Percentiles rank a stretch among this genome's conserved stretches.
Conservation (phyloP, 1,284 basidiomycete genomes). For the Apiotrichum siamense region DNA sequence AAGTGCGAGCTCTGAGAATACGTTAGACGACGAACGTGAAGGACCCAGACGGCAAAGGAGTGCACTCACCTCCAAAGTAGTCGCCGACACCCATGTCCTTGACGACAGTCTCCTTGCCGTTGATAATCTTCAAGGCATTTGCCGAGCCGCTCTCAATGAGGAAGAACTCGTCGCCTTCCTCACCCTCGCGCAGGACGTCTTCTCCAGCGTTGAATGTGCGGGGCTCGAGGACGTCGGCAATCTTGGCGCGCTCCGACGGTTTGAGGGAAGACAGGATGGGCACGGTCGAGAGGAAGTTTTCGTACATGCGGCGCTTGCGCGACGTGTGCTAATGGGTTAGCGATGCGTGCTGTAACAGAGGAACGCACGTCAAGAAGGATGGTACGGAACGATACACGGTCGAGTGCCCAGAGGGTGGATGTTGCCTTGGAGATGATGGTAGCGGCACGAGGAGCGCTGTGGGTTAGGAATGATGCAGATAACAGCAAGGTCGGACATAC, state of each 20-base stretch:
- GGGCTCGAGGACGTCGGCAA: slow-evolving; percentile 89
- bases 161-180: slow-evolving; percentile 94
- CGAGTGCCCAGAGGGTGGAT: slow-evolving; percentile 88
- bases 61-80: slow-evolving; percentile 86
- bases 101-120: slow-evolving; percentile 64
- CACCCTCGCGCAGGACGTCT: slow-evolving; percentile 82
- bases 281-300: slow-evolving; percentile 88
- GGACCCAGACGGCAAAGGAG: too few species aligned
- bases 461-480: background rate
- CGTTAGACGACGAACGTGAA: background rate
- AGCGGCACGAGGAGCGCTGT: slow-evolving; percentile 78
- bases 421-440: slow-evolving; percentile 79
- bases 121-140: slow-evolving; percentile 69
- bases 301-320: slow-evolving; percentile 86
- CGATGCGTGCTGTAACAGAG: background rate
- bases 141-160: slow-evolving; percentile 92
- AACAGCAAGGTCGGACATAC: slow-evolving; percentile 31
- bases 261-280: slow-evolving; percentile 79
- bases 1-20: slow-evolving; percentile 65
- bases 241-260: slow-evolving; percentile 85
- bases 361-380: slow-evolving; percentile 74
- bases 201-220: slow-evolving; percentile 75
- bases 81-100: slow-evolving; percentile 79
- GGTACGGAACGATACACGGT: slow-evolving; percentile 97
- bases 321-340: slow-evolving; percentile 56